Evolutionary conservation across 2,329 filamentous ascomycete genomes (phyloP).

Genomic region (Diplodia mutila): DNA sequence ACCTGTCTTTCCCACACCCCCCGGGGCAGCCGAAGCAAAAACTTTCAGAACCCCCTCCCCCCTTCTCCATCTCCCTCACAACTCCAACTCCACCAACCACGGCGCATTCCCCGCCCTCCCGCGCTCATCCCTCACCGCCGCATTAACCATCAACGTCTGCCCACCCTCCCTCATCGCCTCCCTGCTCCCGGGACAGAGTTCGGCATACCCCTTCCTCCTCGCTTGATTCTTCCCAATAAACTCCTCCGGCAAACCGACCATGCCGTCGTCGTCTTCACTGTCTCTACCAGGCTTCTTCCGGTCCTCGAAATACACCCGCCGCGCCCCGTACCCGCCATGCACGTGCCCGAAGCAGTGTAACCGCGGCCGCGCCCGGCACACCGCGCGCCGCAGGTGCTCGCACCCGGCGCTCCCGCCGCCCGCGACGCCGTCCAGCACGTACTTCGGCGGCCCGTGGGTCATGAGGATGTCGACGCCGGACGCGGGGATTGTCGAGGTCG

Average conservation of each 20-base stretch:
- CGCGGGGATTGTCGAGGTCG: slow-evolving; percentile 36
- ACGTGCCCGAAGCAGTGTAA: slow-evolving; percentile 67
- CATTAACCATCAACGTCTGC: slow-evolving; percentile 63
- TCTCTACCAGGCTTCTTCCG: not conserved
- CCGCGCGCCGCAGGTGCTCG: slow-evolving; percentile 56
- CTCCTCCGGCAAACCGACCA: not conserved
- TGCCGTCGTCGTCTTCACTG: not conserved
- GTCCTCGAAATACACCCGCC: slow-evolving; percentile 44
- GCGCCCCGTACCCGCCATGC: slow-evolving; percentile 54
- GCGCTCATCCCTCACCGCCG: slow-evolving; percentile 56
- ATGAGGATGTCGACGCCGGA: slow-evolving; percentile 59
- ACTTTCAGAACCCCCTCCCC: no score
- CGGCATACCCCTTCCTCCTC: slow-evolving; percentile 15
- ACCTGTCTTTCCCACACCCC: no score
- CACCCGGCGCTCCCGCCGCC: slow-evolving; percentile 53
- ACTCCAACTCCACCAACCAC: slow-evolving; percentile 55
- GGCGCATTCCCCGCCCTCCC: slow-evolving; percentile 57
- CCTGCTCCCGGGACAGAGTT: not conserved
- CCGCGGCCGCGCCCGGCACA: slow-evolving; percentile 54
- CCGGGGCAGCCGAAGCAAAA: no score
- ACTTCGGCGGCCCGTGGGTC: slow-evolving; percentile 63
- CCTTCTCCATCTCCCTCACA: no score
- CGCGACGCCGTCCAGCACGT: slow-evolving; percentile 51
- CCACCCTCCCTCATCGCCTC: slow-evolving; percentile 29
- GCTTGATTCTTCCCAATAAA: slow-evolving; percentile 19